Percentiles rank a stretch among this genome's conserved stretches.
phyloP scores from a whole-genome alignment of 2,329 filamentous ascomycete species.

The Ophiostoma ips region DNA sequence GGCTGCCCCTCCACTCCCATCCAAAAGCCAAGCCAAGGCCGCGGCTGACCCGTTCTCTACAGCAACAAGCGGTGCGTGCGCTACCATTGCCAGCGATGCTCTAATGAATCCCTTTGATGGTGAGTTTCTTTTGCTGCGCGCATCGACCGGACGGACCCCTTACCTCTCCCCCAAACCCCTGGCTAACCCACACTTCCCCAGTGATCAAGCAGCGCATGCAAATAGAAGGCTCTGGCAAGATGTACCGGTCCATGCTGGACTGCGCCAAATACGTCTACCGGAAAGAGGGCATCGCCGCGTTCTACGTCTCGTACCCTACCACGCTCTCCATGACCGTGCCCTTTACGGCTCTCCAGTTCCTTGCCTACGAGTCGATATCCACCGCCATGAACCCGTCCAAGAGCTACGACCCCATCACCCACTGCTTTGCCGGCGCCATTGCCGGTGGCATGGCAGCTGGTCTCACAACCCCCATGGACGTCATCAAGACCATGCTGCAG shows the following conservation, averaged over 20 bases:
- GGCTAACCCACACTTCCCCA: constrained; percentile 23
- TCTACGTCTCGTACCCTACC: constrained; percentile 97
- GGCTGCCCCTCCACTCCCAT: constrained; percentile 1
- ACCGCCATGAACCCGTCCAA: constrained; percentile 81
- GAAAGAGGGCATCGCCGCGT: constrained; percentile 76
- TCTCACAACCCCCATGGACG: constrained; percentile 89
- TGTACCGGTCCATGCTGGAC: constrained; percentile 73
- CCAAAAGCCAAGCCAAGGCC: too few relatives aligned
- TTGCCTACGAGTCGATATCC: constrained; percentile 93
- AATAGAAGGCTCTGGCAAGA: constrained; percentile 77
- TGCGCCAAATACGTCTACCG: constrained; percentile 82
- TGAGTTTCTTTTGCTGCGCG: constrained; percentile 29
- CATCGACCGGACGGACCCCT: neutral
- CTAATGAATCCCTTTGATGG: constrained; percentile 99
- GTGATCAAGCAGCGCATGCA: constrained; percentile 99
- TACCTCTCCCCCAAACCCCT: neutral
- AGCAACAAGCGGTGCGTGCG: constrained; percentile 88
- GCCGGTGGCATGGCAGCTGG: constrained; percentile 89
- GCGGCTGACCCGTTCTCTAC: constrained; percentile 6
- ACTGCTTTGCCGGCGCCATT: constrained; percentile 82
- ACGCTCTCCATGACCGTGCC: constrained; percentile 97
- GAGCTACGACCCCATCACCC: constrained; percentile 81
- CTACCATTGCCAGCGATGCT: constrained; percentile 93
- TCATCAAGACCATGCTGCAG: constrained; percentile 95
- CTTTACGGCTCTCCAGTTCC: constrained; percentile 93